A percentile compares a stretch with the other conserved stretches of the same genome.
Conservation (phyloP, 202 grass and related monocot genomes). For the Carex arenaria region DNA sequence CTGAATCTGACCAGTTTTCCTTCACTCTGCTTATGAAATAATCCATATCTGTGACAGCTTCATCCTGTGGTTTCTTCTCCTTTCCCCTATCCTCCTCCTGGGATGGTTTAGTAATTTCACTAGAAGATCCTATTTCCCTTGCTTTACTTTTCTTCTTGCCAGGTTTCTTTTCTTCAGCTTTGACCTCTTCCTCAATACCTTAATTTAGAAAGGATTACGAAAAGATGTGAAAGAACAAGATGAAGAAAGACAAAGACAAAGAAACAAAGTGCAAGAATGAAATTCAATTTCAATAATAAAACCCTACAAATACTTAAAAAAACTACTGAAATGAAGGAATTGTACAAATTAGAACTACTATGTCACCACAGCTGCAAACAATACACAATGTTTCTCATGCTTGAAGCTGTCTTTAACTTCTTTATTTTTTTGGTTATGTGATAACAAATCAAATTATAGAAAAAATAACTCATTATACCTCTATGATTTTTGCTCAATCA, state of each 20-base stretch:
- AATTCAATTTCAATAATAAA: neutral
- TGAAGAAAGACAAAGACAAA: too few relatives aligned
- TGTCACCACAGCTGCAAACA: neutral
- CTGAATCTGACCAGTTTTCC: constrained; percentile 91
- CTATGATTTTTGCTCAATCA: neutral
- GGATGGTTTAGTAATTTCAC: constrained; percentile 21
- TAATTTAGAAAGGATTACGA: neutral
- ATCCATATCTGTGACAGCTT: constrained; percentile 53
- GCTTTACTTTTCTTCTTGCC: neutral
- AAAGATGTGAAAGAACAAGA: neutral
- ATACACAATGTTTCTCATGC: neutral
- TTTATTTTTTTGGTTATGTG: neutral
- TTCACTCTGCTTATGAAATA: constrained; percentile 90
- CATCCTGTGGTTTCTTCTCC: constrained; percentile 34
- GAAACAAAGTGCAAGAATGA: neutral
- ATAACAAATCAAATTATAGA: neutral
- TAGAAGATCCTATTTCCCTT: constrained; percentile 5
- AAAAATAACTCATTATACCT: neutral
- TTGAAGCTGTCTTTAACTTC: neutral
- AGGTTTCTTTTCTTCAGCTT: constrained; percentile 21
- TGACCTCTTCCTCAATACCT: constrained; percentile 24
- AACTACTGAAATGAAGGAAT: neutral
- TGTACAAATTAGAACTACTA: neutral
- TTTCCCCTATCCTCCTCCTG: constrained; percentile 18
- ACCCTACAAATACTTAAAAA: neutral